Percentiles rank a stretch among this genome's conserved stretches.
Conservation (phyloP, 352 stramenopile genomes). For the Elongisporangium prolatum region DNA sequence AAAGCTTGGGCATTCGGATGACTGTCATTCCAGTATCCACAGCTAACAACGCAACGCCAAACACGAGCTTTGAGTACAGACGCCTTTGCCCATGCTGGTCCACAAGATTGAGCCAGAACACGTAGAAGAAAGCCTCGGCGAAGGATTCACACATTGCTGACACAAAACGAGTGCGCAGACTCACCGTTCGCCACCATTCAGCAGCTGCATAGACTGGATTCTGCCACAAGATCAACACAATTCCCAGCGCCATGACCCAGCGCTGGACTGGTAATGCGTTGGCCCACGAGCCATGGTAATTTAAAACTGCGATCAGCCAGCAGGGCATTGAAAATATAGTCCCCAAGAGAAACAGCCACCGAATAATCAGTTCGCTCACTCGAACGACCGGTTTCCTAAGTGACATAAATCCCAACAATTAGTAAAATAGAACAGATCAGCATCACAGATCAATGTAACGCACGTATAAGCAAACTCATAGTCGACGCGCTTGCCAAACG, state of each 20-base stretch:
- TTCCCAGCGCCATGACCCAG: conserved; percentile 58
- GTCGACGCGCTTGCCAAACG: conserved; percentile 51
- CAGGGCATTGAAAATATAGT: conserved; percentile 63
- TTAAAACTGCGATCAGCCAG: conserved; percentile 64
- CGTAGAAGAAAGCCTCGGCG: conserved; percentile 69
- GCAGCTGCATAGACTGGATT: conserved; percentile 72
- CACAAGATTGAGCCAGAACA: conserved; percentile 79
- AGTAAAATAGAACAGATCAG: no score
- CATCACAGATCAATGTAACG: no score
- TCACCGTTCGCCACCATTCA: conserved; percentile 49
- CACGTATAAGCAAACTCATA: conserved; percentile 86
- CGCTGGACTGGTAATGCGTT: conserved; percentile 62
- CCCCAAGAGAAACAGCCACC: conserved; percentile 44
- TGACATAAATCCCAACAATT: conserved; percentile 1
- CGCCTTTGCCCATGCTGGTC: conserved; percentile 42
- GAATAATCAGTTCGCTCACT: conserved; percentile 66
- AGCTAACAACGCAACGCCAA: conserved; percentile 39
- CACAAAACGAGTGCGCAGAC: conserved; percentile 57
- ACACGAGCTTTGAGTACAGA: conserved; percentile 25
- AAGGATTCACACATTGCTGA: conserved; percentile 65
- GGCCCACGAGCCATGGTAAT: conserved; percentile 51
- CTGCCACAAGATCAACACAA: conserved; percentile 79
- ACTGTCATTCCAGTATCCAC: conserved; percentile 60
- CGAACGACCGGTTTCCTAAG: conserved; percentile 62
- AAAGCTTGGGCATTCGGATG: conserved; percentile 58